Base-by-base conservation (phyloP, 352 stramenopile species). In the Globisporangium apiculatum region DNA sequence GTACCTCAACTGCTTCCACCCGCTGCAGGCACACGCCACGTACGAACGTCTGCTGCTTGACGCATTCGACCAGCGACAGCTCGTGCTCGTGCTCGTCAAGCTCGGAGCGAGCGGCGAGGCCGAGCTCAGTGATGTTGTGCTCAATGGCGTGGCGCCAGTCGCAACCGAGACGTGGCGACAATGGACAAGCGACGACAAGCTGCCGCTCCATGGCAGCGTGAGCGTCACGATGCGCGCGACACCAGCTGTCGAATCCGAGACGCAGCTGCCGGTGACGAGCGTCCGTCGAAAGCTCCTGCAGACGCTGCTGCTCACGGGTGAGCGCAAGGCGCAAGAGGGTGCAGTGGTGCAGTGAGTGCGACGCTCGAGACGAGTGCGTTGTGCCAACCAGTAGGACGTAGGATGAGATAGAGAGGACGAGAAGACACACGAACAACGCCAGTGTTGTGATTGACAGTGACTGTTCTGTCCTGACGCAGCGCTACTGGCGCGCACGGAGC, bases 201-300 rank as follows among this genome's bases (percentile, higher is more conserved):
- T 87, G 17, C 76, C 76, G 17, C 8, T 51, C 14, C 56, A 69
- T n/a, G 79, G 76, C 1, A 59, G 68, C 2, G 4, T 87, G 36
- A 78, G 73, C 53, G 83, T 73, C 45, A 71, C 71, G 1, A 78
- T 87, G 71, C 69, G 68, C 5, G 61, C 72, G 15, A 57, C 65
- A 4, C 62, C 79, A 4, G 64, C 51, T 4, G 57, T 72, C n/a
- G 72, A 86, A 52, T 68, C 73, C 4, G 79, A 87, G 24, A 62
- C 72, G 0, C 79, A 87, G 60, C 56, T 89, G 24, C 73, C 75
- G 12, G 37, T 66, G 2, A 69, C 64, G 24, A 82, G 76, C 55
- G 38, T 76, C 41, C 74, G 79, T 6, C 86, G 78, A 60, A 89
- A 86, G 46, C 64, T 87, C 15, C 49, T 89, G 14, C 75, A 87